phyloP scores from a whole-genome alignment of 2,329 filamentous ascomycete genomes.

The Cordyceps cateniannulata region DNA sequence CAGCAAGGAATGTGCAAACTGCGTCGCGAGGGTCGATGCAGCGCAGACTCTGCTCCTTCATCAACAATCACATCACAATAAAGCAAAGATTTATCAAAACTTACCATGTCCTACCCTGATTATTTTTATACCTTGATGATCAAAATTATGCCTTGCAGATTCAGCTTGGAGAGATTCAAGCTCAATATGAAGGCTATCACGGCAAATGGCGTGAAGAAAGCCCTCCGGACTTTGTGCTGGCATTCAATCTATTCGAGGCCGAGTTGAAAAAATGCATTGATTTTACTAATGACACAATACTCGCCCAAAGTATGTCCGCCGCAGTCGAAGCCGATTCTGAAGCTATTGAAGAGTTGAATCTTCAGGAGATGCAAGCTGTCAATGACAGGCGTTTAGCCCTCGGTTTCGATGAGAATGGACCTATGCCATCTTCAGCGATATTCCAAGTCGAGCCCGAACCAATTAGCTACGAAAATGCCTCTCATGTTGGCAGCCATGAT shows the following conservation, averaged over 20 bases:
- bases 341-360: slow-evolving; percentile 1
- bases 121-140: slow-evolving; percentile 5
- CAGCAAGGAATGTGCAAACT: neutral
- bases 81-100: neutral
- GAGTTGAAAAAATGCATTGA: slow-evolving; percentile 1
- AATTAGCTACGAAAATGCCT: no score
- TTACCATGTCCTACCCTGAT: neutral
- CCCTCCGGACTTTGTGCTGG: slow-evolving; percentile 10
- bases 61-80: neutral
- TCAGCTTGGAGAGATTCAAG: slow-evolving; percentile 10
- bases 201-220: slow-evolving; percentile 11
- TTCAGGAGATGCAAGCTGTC: slow-evolving; percentile 1
- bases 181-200: neutral
- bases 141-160: slow-evolving; percentile 7
- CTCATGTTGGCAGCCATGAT: no score
- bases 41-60: neutral
- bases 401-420: no score
- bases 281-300: slow-evolving; percentile 6
- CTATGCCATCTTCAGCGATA: no score
- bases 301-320: slow-evolving; percentile 12
- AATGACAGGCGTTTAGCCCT: neutral
- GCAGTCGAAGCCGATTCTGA: slow-evolving; percentile 12
- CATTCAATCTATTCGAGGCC: slow-evolving; percentile 10
- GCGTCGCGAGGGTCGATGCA: neutral
- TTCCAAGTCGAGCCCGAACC: no score